Percentiles rank a stretch among this genome's conserved stretches.
These are phyloP conservation scores for Mitragyna speciosa DNA, from an alignment of 257 asterid species.

Conservation along the genomic window DNA sequence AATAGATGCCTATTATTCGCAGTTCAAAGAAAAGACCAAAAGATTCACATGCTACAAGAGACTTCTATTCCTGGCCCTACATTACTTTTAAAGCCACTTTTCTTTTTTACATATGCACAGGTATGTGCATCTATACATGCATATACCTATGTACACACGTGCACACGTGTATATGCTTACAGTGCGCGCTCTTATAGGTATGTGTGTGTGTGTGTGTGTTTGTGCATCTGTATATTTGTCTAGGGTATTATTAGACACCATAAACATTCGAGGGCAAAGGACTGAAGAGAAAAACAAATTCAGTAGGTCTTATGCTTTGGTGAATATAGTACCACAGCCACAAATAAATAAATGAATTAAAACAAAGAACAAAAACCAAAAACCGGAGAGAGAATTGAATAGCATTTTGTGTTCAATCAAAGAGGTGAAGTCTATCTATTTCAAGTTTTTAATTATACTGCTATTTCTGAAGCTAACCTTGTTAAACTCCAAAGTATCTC, in stretches of 20 bases:
- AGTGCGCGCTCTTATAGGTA: no score
- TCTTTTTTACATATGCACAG: not conserved
- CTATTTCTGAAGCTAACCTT: conserved; percentile 40
- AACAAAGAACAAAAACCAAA: not conserved
- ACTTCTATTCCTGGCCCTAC: not conserved
- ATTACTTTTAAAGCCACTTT: not conserved
- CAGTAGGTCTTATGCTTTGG: no score
- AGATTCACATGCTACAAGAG: not conserved
- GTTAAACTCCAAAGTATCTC: conserved; percentile 94
- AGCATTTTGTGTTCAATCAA: no score
- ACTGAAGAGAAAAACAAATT: no score
- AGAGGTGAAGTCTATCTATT: no score
- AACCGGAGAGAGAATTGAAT: no score
- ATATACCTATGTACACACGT: not conserved
- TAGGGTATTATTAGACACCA: no score
- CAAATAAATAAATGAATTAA: not conserved
- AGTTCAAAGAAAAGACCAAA: not conserved
- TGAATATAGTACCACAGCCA: no score
- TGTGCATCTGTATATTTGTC: no score
- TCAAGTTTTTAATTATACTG: not conserved
- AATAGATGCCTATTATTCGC: not conserved
- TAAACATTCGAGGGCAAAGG: no score
- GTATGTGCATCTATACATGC: not conserved
- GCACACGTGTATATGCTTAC: no score
- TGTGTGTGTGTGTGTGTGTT: no score